Evolutionary conservation across 75 land plant genomes (phyloP).

Genomic region (Pseudotsuga menziesii): DNA sequence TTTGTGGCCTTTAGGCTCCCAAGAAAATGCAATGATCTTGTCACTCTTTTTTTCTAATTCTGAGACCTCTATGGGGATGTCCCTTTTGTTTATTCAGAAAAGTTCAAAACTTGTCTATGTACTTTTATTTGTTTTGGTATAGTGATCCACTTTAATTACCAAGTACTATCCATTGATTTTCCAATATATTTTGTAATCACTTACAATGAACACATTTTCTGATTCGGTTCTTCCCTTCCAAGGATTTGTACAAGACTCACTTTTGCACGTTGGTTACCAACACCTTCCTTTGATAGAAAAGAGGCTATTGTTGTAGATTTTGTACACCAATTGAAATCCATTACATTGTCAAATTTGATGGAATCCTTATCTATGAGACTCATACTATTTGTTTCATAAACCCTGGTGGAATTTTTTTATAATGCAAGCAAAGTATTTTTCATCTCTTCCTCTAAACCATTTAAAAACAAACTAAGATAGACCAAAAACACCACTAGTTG

Average conservation of each 20-base stretch:
- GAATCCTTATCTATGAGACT: conserved; percentile 53
- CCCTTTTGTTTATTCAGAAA: conserved; percentile 87
- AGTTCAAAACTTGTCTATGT: conserved; percentile 97
- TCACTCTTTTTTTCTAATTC: conserved; percentile 97
- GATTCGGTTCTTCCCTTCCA: conserved; percentile 76
- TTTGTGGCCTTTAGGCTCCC: conserved; percentile 96
- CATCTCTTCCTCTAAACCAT: conserved; percentile 90
- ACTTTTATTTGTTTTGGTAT: conserved; percentile 94
- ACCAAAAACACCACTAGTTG: conserved; percentile 73
- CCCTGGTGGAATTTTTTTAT: conserved; percentile 85
- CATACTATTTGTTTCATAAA: conserved; percentile 93
- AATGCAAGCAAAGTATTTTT: conserved; percentile 86
- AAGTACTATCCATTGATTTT: conserved; percentile 88
- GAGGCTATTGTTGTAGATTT: conserved; percentile 28
- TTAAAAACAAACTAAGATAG: conserved; percentile 96
- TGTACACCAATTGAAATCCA: conserved; percentile 43
- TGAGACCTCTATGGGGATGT: conserved; percentile 91
- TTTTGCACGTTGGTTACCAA: conserved; percentile 46
- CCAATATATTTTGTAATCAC: conserved; percentile 98
- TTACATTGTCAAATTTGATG: conserved; percentile 34
- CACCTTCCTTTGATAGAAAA: conserved; percentile 39
- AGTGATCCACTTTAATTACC: conserved; percentile 88
- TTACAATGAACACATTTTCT: conserved; percentile 88
- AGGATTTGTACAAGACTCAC: conserved; percentile 68
- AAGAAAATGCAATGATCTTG: conserved; percentile 92